Base-by-base conservation (phyloP, 441 rosid genomes). In the Viola pubescens region DNA sequence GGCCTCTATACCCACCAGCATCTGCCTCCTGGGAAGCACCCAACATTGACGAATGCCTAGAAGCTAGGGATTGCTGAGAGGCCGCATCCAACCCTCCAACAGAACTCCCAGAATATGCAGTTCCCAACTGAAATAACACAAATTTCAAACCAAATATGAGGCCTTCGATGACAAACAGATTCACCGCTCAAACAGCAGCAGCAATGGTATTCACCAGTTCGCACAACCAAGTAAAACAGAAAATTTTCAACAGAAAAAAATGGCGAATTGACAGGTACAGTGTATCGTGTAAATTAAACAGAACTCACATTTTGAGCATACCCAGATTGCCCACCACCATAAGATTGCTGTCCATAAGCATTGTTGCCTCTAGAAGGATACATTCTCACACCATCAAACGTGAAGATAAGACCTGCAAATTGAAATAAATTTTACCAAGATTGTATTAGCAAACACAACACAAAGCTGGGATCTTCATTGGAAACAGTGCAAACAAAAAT, bases 311-410 rank as follows among this genome's bases (percentile, higher is more conserved):
- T 86, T 69, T 88, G 95, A 41, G 69, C 74, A 68, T 85, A 94
- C 13, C 89, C 89, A 39, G 97, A 89, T 72, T 90, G 95, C 0
- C 82, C 81, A 53, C 81, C 77, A 53, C 81, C 77, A 58, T 87
- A 88, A 2, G 82, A 54, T 57, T 81, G 89, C 61, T 91, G 97
- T 43, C 97, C 97, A 59, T 82, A 88, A 5, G 87, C 85, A 77
- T 70, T 75, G 46, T 70, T 68, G 38, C 94, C 96, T 82, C 99
- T 84, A 37, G 89, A 76, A 9, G 88, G 74, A 75, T 86, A 94
- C 99, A 91, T 91, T 9, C n/a, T 63, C 34, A 41, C 37, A 26
- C 67, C 62, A 61, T 57, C 14, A 51, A 56, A 41, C n/a, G n/a
- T 7, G 34, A 26, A 2, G 34, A 26, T 26, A 26, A 26, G 34